Evolutionary conservation across 2,329 filamentous ascomycete species (phyloP).

Genomic region (Talaromyces pinophilus): DNA sequence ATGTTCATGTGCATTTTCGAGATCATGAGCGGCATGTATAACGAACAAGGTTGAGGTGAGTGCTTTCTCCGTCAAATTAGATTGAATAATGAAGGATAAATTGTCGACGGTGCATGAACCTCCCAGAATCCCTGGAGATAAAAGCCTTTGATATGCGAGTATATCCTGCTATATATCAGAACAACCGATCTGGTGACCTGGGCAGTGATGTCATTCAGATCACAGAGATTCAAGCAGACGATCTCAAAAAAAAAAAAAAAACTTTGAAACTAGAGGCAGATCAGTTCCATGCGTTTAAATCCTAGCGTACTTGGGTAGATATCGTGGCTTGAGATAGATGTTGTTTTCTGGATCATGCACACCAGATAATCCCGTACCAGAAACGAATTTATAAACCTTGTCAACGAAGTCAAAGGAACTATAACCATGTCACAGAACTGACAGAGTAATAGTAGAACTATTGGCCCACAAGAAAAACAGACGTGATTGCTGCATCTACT

Average conservation of each 20-base stretch:
- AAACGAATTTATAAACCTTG: constrained; percentile 9
- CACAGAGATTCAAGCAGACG: not conserved
- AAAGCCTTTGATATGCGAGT: not conserved
- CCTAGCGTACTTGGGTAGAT: not conserved
- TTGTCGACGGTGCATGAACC: not conserved
- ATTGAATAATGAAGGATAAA: not conserved
- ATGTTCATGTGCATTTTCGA: constrained; percentile 32
- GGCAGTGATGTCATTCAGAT: constrained; percentile 1
- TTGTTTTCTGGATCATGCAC: not conserved
- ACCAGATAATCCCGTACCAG: not conserved
- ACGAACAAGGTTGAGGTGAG: constrained; percentile 3
- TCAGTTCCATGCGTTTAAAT: not conserved
- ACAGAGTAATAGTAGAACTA: not conserved
- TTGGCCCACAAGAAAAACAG: not conserved
- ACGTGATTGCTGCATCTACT: constrained; percentile 13
- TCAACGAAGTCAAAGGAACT: not conserved
- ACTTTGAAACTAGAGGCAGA: not conserved
- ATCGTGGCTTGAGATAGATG: constrained; percentile 6
- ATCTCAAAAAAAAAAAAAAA: not conserved
- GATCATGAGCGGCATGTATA: not conserved
- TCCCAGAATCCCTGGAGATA: not conserved
- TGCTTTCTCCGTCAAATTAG: not conserved
- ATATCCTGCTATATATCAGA: not conserved
- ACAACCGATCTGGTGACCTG: not conserved
- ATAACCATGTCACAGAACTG: not conserved